Percentiles rank a stretch among this genome's conserved stretches.
Evolutionary conservation across 495 filamentous ascomycete genomes (phyloP).

Genomic region (Bryoglossum gracile): DNA sequence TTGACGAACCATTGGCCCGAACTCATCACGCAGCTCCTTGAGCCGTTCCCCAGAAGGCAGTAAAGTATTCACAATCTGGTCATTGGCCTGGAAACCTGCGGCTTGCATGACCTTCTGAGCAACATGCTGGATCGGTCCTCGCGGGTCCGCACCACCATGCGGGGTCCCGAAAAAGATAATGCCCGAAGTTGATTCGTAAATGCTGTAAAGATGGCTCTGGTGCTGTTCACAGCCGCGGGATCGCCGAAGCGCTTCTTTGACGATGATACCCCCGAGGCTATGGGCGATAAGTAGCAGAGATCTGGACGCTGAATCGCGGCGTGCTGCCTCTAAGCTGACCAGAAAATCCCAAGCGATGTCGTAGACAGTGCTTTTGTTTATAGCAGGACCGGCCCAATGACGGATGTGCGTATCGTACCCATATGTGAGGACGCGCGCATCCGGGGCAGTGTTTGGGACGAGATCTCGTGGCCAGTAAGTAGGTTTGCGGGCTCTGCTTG

Average conservation of each 20-base stretch:
- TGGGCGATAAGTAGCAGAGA: slow-evolving; percentile 19
- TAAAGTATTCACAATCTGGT: slow-evolving; percentile 19
- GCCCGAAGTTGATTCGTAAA: slow-evolving; percentile 28
- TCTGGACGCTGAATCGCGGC: slow-evolving; percentile 1
- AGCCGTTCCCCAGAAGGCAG: slow-evolving; percentile 19
- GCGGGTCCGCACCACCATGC: slow-evolving; percentile 29
- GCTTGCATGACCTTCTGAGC: slow-evolving; percentile 12
- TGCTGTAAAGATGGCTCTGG: slow-evolving; percentile 25
- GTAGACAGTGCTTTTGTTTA: slow-evolving; percentile 18
- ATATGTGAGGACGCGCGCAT: slow-evolving; percentile 26
- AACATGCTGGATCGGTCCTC: slow-evolving; percentile 10
- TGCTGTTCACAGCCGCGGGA: background rate
- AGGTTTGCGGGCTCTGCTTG: background rate
- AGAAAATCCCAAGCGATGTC: slow-evolving; percentile 15
- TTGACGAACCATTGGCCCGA: slow-evolving; percentile 16
- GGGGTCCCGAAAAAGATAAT: slow-evolving; percentile 38
- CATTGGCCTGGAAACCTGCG: slow-evolving; percentile 14
- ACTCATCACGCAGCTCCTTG: slow-evolving; percentile 19
- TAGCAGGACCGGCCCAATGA: slow-evolving; percentile 19
- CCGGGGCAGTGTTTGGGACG: slow-evolving; percentile 19
- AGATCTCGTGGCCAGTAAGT: slow-evolving; percentile 22
- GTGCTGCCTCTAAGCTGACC: slow-evolving; percentile 9
- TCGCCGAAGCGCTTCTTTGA: slow-evolving; percentile 8
- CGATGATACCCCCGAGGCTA: slow-evolving; percentile 16
- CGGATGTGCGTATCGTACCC: slow-evolving; percentile 28